These are phyloP conservation scores for Zygosaccharomyces pseudobailii DNA, from an alignment of 1,139 yeast genomes.

Conservation along the genomic window DNA sequence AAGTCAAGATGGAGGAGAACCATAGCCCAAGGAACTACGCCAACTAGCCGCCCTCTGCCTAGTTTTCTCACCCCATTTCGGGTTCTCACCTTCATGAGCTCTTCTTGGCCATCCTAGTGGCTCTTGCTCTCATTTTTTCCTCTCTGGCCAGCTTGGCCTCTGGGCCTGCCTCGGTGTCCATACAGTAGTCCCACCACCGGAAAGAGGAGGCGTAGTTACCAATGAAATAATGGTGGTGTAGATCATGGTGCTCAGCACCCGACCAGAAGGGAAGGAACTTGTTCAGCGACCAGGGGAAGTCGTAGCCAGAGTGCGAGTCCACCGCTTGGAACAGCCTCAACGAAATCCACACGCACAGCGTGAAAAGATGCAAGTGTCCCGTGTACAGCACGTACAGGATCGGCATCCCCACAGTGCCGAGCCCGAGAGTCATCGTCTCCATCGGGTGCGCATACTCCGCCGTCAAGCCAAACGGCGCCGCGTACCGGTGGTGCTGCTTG, in stretches of 20 bases:
- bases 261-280: conserved; percentile 94
- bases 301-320: conserved; percentile 95
- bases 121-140: conserved; percentile 44
- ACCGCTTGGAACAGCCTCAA: conserved; percentile 88
- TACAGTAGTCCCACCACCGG: conserved; percentile 83
- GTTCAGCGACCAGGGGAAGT: conserved; percentile 93
- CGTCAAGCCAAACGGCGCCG: conserved; percentile 94
- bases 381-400: conserved; percentile 63
- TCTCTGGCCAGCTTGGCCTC: conserved; percentile 59
- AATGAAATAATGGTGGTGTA: conserved; percentile 83
- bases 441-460: conserved; percentile 97
- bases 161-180: conserved; percentile 76
- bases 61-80: too few relatives aligned
- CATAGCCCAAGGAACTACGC: neutral
- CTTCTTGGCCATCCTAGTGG: conserved; percentile 40
- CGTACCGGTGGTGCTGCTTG: conserved; percentile 93
- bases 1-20: too few relatives aligned
- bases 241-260: conserved; percentile 96
- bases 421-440: conserved; percentile 84
- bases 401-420: conserved; percentile 94
- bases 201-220: conserved; percentile 90
- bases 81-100: neutral
- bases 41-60: neutral
- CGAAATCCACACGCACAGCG: conserved; percentile 80
- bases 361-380: conserved; percentile 70